Percentiles rank a stretch among this genome's conserved stretches.
Conservation (phyloP, 257 asterid species). For the Craterostigma plantagineum region DNA sequence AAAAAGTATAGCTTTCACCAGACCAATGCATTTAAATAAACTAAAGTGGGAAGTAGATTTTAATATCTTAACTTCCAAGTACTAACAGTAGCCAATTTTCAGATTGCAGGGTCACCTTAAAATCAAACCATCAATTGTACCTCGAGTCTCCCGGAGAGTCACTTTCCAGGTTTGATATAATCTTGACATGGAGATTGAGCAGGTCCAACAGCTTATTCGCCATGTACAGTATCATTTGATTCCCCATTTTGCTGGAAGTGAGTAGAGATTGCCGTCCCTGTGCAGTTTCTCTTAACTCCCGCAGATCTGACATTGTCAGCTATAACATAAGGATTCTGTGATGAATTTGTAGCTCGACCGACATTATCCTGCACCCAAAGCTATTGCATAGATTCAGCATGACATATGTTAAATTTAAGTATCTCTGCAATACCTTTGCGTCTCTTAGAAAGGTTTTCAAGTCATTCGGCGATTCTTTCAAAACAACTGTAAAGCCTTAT, state of each 20-base stretch:
- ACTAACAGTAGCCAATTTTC: no score
- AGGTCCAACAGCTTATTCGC: slow-evolving; percentile 16
- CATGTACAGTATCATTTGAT: slow-evolving; percentile 13
- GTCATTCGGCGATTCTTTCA: slow-evolving; percentile 47
- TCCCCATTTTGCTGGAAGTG: slow-evolving; percentile 13
- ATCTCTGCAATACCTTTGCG: slow-evolving; percentile 36
- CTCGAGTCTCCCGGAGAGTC: slow-evolving; percentile 35
- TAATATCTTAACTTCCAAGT: no score
- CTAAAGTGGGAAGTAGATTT: no score
- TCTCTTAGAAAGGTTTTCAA: slow-evolving; percentile 60
- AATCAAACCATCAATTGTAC: no score
- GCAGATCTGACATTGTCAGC: slow-evolving; percentile 17
- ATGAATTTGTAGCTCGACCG: slow-evolving; percentile 16
- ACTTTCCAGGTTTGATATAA: slow-evolving; percentile 44
- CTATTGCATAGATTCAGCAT: neutral
- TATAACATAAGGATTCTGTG: slow-evolving; percentile 19
- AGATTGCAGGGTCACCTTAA: neutral
- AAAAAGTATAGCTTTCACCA: neutral
- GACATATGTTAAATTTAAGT: neutral
- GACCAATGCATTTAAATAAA: neutral
- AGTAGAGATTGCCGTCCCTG: slow-evolving; percentile 16
- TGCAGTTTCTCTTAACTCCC: slow-evolving; percentile 11
- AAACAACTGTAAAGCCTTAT: slow-evolving; percentile 44
- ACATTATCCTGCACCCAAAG: slow-evolving; percentile 36
- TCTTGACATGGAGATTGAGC: slow-evolving; percentile 17